phyloP scores from a whole-genome alignment of 2,329 filamentous ascomycete genomes.

The Mariannaea elegans region DNA sequence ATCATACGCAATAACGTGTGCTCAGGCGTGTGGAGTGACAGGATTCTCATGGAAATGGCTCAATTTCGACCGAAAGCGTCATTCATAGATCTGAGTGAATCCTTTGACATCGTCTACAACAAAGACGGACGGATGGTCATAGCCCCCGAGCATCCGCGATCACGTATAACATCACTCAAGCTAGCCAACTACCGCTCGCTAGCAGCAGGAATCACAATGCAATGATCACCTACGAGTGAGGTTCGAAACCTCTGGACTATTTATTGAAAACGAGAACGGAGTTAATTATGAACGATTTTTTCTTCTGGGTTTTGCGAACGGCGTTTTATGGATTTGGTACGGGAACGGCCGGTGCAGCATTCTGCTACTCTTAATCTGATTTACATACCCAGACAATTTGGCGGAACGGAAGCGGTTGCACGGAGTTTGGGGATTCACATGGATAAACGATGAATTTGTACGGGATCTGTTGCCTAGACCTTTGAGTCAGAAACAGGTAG shows the following conservation, averaged over 20 bases:
- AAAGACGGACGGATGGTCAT: slow-evolving; percentile 68
- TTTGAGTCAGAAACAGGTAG: slow-evolving; percentile 18
- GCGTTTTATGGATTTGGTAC: slow-evolving; percentile 33
- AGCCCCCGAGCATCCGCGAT: slow-evolving; percentile 62
- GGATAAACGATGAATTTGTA: slow-evolving; percentile 34
- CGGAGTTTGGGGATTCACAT: slow-evolving; percentile 40
- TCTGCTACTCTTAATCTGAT: slow-evolving; percentile 32
- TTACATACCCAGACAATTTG: slow-evolving; percentile 38
- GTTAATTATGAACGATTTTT: slow-evolving; percentile 1
- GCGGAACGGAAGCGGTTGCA: slow-evolving; percentile 21
- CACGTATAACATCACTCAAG: slow-evolving; percentile 64
- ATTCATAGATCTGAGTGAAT: slow-evolving; percentile 71
- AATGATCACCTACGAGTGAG: slow-evolving; percentile 31
- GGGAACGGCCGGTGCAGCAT: slow-evolving; percentile 15
- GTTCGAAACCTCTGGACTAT: not conserved
- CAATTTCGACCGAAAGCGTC: slow-evolving; percentile 64
- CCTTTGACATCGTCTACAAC: slow-evolving; percentile 66
- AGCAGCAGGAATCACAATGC: slow-evolving; percentile 48
- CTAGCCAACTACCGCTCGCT: slow-evolving; percentile 65
- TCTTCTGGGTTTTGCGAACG: slow-evolving; percentile 22
- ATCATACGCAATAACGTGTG: slow-evolving; percentile 67
- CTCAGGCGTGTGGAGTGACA: slow-evolving; percentile 77
- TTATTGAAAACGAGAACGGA: not conserved
- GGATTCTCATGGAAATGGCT: slow-evolving; percentile 69
- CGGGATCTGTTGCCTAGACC: slow-evolving; percentile 26